Percentiles rank a stretch among this genome's conserved stretches.
Conservation (phyloP, 345 rosid species). For the Salix purpurea region DNA sequence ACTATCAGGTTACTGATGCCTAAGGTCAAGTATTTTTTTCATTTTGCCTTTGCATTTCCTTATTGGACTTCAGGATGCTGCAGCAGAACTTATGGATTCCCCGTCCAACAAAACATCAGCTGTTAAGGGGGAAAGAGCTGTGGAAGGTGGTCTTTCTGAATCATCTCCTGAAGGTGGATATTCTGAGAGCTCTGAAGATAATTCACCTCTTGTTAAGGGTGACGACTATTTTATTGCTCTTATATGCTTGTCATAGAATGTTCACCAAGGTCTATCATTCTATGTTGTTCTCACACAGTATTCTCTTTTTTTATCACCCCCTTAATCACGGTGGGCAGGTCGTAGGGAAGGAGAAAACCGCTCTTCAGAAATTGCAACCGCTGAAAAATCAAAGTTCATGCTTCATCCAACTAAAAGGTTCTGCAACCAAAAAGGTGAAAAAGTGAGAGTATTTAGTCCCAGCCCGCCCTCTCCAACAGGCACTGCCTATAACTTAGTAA, state of each 20-base stretch:
- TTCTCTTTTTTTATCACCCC: conserved; percentile 2
- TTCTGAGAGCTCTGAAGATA: conserved; percentile 47
- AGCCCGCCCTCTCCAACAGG: conserved; percentile 48
- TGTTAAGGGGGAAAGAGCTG: conserved; percentile 26
- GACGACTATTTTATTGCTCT: conserved; percentile 17
- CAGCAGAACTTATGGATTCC: conserved; percentile 37
- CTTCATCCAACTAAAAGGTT: conserved; percentile 45
- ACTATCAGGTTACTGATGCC: conserved; percentile 1
- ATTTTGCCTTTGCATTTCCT: conserved; percentile 42
- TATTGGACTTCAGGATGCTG: conserved; percentile 45
- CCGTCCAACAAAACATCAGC: conserved; percentile 32
- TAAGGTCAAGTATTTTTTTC: conserved; percentile 9
- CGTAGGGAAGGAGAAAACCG: conserved; percentile 21
- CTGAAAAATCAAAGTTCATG: conserved; percentile 39
- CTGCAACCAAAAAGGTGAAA: conserved; percentile 31
- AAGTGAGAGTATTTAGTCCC: conserved; percentile 34
- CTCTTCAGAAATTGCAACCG: conserved; percentile 28
- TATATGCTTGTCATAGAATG: background rate
- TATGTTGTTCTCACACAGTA: background rate
- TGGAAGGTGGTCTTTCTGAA: conserved; percentile 34
- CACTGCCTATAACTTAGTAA: conserved; percentile 22
- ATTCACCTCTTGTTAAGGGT: conserved; percentile 35
- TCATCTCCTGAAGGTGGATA: conserved; percentile 48
- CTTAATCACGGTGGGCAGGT: conserved; percentile 28
- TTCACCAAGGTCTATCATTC: background rate